Percentiles rank a stretch among this genome's conserved stretches.
These are phyloP conservation scores for Onygenales sp. DNA, from an alignment of 2,329 filamentous ascomycete species.

Conservation along the genomic window DNA sequence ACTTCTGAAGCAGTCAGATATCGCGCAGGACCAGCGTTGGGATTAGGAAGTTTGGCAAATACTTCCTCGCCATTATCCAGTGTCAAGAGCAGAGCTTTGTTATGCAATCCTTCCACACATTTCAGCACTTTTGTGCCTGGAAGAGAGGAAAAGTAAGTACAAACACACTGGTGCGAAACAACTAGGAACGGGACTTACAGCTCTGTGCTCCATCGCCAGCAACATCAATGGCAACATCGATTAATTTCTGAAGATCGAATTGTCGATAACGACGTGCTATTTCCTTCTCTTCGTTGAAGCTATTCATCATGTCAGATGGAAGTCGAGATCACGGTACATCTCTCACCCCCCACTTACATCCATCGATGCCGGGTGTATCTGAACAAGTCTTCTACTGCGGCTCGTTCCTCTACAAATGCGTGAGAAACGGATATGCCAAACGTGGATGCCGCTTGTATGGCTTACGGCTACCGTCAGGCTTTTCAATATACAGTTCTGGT, in stretches of 20 bases:
- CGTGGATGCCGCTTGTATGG: conserved; percentile 1
- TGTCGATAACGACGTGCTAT: conserved; percentile 19
- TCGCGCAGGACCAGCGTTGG: conserved; percentile 17
- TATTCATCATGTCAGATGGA: conserved; percentile 1
- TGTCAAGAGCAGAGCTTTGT: conserved; percentile 27
- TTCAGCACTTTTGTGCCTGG: conserved; percentile 20
- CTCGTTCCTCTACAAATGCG: conserved; percentile 8
- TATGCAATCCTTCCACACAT: conserved; percentile 23
- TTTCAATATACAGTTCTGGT: conserved; percentile 3
- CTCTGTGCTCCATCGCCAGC: conserved; percentile 17
- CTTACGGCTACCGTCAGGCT: background rate
- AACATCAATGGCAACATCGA: conserved; percentile 16
- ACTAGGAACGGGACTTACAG: conserved; percentile 13
- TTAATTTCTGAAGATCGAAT: conserved; percentile 20
- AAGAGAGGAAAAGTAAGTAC: background rate
- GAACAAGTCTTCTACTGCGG: conserved; percentile 16
- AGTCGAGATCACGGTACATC: conserved; percentile 2
- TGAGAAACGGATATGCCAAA: conserved; percentile 2
- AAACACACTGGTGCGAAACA: background rate
- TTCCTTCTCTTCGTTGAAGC: conserved; percentile 21
- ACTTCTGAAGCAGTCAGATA: conserved; percentile 17
- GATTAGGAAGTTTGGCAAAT: conserved; percentile 21
- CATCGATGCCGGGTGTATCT: conserved; percentile 17
- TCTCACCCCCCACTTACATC: conserved; percentile 13
- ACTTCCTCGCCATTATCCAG: conserved; percentile 22